Conservation (phyloP, 2,329 filamentous ascomycete species). For the Aspergillus sp. region DNA sequence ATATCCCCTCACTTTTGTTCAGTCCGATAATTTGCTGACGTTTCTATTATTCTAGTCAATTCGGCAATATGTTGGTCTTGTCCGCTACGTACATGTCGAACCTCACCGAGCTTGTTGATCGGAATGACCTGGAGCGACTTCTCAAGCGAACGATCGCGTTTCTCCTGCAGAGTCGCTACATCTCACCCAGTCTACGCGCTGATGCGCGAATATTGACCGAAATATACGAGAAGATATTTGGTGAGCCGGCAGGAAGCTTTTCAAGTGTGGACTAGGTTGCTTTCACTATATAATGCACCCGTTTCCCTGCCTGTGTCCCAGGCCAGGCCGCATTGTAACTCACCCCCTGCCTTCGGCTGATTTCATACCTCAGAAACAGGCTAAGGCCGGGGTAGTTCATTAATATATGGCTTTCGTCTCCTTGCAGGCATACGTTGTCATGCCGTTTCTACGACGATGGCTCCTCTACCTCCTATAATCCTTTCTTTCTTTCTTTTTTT, state of each 20-base stretch:
- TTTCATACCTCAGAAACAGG: too few species aligned
- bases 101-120: constrained; percentile 59
- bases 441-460: too few species aligned
- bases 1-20: neutral
- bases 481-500: too few species aligned
- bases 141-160: constrained; percentile 75
- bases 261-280: neutral
- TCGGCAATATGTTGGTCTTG: constrained; percentile 91
- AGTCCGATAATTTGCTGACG: neutral
- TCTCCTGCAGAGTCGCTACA: constrained; percentile 66
- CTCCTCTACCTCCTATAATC: too few species aligned
- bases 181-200: constrained; percentile 70
- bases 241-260: constrained; percentile 25
- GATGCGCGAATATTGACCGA: constrained; percentile 72
- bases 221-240: constrained; percentile 47
- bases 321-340: neutral
- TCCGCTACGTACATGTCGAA: constrained; percentile 74
- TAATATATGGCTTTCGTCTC: too few species aligned
- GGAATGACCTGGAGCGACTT: constrained; percentile 57
- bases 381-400: too few species aligned
- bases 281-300: neutral
- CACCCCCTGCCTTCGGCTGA: too few species aligned
- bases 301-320: neutral
- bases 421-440: too few species aligned
- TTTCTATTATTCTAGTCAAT: constrained; percentile 66